Base-by-base conservation (phyloP, 192 early-diverging fungal species). In the Diversispora eburnea region DNA sequence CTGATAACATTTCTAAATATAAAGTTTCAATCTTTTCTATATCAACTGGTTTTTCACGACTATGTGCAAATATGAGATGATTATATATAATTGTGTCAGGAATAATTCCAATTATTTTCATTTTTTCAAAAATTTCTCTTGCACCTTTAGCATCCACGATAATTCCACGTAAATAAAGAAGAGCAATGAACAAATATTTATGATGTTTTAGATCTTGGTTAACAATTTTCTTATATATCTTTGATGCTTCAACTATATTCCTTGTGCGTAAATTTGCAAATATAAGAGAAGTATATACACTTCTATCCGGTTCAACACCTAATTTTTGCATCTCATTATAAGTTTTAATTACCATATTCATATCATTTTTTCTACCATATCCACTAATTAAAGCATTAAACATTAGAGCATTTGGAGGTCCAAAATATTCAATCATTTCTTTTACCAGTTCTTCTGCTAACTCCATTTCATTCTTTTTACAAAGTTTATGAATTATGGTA, bases 311-410 rank as follows among this genome's bases (percentile, higher is more conserved):
- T 20, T 65, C n/a, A 10, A 65, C 47, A 8, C 45, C 63, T n/a
- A 65, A n/a, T 8, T 15, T 15, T 10, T 20, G 43, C 19, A 65
- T 19, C 9, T 47, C 22, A n/a, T 25, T n/a, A n/a, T 39, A 65
- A 25, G 19, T 48, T 10, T 65, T 47, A 39, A 39, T 15, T 42
- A 65, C 19, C 63, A 46, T 65, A 5, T 45, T 7, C 19, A 13
- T 45, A 3, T 65, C 63, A 20, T 45, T 45, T 22, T 47, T 65
- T 22, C 20, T 65, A 1, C 45, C 20, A 25, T 65, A 65, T 10
- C 63, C 63, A 12, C 9, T 5, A 47, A 65, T 65, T 47, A 65
- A 12, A 47, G 63, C n/a, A 15, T 20, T 65, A 47, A 65, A 65
- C 8, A 47, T 46, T 15, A 47, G 3, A 20, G 20, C 17, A 47